Evolutionary conservation across 495 filamentous ascomycete genomes (phyloP), one percentile per base, ranked within the genome.

Genomic region (Annulohypoxylon bovei): DNA sequence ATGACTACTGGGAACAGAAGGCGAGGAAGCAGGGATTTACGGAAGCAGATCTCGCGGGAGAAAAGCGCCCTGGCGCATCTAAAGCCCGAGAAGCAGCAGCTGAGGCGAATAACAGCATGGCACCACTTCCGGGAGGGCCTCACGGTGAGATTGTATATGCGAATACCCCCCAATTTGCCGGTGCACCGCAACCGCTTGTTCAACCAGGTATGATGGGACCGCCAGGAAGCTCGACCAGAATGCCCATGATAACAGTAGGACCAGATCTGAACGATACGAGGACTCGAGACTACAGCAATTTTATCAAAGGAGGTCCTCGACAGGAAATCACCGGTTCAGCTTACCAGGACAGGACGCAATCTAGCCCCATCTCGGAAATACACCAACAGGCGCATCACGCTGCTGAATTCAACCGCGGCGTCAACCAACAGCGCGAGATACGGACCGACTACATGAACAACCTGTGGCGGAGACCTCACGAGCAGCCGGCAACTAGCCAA

Each of bases 1-100:
- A 99, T 80, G 95, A 99, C 77, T 98, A 99, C 76, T 98, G 95
- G 95, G 95, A 98, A 74, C 91, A 88, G 74, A 99, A 98, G 81
- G 95, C 95, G 3, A 87, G 90, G 37, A 99, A 98, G 78, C 95
- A 99, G 76, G 95, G 95, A 16, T 99, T 99, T 74, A 99, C 95
- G 0, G 95, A 99, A 76, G 95, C 96, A 44, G 95, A 99, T 77
- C 86, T 94, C 47, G 95, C 95, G 2, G 96, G 95, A 7, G 95
- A 99, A 78, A 99, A 99, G 81, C 88, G 95, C 65, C 95, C 95
- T 7, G 95, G 96, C 18, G 93, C 91, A 40, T 88, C 93, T 47
- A 98, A 95, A 81, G 89, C 90, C 61, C 89, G 94, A 68, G 94
- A 97, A 77, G 91, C 91, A 16, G 91, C 91, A 32, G 89, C 89